Evolutionary conservation across 2,329 filamentous ascomycete genomes (phyloP).

Genomic region (Epichloe sp.): DNA sequence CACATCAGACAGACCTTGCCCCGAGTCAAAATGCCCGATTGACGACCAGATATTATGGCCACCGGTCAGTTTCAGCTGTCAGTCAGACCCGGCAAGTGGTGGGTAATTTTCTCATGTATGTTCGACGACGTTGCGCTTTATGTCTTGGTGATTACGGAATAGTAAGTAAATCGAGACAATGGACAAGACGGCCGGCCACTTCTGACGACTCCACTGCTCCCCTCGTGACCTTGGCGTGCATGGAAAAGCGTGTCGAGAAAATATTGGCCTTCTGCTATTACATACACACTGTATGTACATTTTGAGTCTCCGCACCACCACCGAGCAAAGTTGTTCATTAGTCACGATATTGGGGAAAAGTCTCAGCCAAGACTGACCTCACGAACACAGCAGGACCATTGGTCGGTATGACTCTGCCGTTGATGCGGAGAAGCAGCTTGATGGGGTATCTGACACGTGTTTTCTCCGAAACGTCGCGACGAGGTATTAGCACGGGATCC

Average conservation of each 20-base stretch:
- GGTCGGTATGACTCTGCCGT: background rate
- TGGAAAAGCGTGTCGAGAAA: background rate
- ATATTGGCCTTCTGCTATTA: background rate
- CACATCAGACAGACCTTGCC: background rate
- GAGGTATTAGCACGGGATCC: too few species aligned
- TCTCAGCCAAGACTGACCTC: background rate
- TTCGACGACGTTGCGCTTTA: background rate
- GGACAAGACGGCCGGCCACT: background rate
- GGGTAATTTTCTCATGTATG: background rate
- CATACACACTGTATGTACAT: too few species aligned
- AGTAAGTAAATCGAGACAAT: background rate
- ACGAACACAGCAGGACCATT: background rate
- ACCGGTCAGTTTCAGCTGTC: conserved; percentile 1
- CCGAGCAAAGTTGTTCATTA: background rate
- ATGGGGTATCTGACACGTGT: background rate
- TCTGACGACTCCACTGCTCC: background rate
- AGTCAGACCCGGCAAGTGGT: background rate
- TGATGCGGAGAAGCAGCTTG: background rate
- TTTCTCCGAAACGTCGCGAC: too few species aligned
- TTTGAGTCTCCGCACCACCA: background rate
- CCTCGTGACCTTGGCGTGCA: background rate
- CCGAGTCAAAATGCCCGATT: background rate
- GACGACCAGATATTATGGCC: background rate
- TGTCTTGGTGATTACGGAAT: too few species aligned
- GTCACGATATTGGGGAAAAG: background rate